Conservation (phyloP, 352 stramenopile species). For the Pythium aristosporum region DNA sequence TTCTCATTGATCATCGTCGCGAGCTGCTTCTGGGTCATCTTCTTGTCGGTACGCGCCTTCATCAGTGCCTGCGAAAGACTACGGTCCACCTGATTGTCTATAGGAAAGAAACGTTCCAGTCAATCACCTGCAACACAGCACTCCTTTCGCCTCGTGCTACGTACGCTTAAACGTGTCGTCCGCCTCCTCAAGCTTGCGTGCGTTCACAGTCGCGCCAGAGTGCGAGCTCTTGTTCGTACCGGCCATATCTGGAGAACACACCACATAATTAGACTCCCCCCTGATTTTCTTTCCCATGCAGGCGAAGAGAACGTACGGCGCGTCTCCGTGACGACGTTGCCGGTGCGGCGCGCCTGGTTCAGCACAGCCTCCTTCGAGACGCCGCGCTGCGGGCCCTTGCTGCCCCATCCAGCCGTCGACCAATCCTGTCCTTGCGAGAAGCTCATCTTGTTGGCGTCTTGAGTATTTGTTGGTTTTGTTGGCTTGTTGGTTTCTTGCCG, state of each 20-base stretch:
- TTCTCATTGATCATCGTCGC: slow-evolving; percentile 96
- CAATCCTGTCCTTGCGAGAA: slow-evolving; percentile 83
- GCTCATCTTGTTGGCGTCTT: slow-evolving; percentile 35
- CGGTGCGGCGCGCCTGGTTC: slow-evolving; percentile 68
- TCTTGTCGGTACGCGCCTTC: slow-evolving; percentile 96
- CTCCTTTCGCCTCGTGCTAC: slow-evolving; percentile 3
- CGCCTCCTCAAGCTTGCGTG: slow-evolving; percentile 91
- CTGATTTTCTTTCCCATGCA: no score
- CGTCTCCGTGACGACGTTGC: slow-evolving; percentile 70
- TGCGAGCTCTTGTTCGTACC: slow-evolving; percentile 89
- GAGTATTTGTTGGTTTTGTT: slow-evolving; percentile 5
- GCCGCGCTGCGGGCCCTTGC: slow-evolving; percentile 54
- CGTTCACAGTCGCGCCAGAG: slow-evolving; percentile 70
- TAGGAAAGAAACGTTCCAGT: background rate
- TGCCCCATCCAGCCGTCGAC: slow-evolving; percentile 68
- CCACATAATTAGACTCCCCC: no score
- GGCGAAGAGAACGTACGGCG: slow-evolving; percentile 48
- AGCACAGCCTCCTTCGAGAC: slow-evolving; percentile 65
- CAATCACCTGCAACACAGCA: no score
- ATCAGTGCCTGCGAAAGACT: slow-evolving; percentile 91
- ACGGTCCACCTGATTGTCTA: slow-evolving; percentile 77
- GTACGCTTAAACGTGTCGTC: slow-evolving; percentile 89
- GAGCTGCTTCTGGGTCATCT: slow-evolving; percentile 98
- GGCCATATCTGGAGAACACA: slow-evolving; percentile 42
- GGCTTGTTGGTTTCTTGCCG: slow-evolving; percentile 2